Evolutionary conservation across 2,329 filamentous ascomycete genomes (phyloP).

Genomic region (Zymoseptoria crescenta): DNA sequence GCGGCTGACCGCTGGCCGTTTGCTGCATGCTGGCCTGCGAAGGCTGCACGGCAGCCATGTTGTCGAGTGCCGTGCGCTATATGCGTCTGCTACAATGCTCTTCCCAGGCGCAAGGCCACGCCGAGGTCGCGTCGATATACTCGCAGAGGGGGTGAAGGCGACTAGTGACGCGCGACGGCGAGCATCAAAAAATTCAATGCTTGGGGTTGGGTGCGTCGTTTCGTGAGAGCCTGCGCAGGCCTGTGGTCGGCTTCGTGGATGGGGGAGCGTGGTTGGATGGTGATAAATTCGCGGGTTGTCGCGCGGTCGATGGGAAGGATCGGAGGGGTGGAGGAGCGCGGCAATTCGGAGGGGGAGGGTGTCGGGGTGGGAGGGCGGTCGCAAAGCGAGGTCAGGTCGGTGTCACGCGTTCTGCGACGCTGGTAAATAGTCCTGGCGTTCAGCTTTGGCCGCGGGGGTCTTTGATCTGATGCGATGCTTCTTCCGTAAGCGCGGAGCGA

Average conservation of each 20-base stretch:
- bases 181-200: conserved; percentile 7
- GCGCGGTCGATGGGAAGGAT: background rate
- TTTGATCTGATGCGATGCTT: background rate
- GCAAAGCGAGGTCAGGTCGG: background rate
- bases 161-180: conserved; percentile 2
- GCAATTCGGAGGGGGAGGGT: background rate
- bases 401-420: background rate
- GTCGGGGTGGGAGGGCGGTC: background rate
- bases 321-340: background rate
- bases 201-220: background rate
- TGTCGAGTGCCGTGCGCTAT: conserved; percentile 9
- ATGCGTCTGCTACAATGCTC: conserved; percentile 4
- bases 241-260: background rate
- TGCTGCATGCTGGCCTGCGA: conserved; percentile 20
- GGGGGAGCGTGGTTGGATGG: background rate
- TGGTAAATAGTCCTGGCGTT: background rate
- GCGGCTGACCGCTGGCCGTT: conserved; percentile 13
- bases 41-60: conserved; percentile 25
- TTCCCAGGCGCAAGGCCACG: conserved; percentile 9
- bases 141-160: conserved; percentile 5
- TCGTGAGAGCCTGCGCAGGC: background rate
- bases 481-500: background rate
- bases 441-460: background rate
- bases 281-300: background rate
- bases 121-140: conserved; percentile 12